Conservation (phyloP, 768 basidiomycete species). For the Austroboletus eburneus region DNA sequence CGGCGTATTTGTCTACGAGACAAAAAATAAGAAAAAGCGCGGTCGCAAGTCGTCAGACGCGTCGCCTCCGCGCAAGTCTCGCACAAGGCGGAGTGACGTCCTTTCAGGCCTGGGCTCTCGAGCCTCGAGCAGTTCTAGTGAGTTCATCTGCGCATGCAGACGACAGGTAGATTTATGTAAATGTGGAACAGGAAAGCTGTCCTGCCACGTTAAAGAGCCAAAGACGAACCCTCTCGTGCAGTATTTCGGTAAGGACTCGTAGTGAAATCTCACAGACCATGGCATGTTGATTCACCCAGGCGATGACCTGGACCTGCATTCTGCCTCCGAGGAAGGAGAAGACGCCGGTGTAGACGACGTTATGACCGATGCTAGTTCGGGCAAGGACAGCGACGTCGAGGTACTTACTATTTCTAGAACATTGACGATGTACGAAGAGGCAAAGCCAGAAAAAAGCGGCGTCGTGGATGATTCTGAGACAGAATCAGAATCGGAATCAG, state of each 20-base stretch:
- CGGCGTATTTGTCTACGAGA: slow-evolving; percentile 27
- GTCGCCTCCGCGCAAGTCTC: slow-evolving; percentile 16
- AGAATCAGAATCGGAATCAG: slow-evolving; percentile 32
- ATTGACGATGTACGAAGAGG: slow-evolving; percentile 11
- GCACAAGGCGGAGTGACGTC: slow-evolving; percentile 10
- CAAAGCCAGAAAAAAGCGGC: too few species aligned
- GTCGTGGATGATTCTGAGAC: slow-evolving; percentile 32
- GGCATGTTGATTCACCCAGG: slow-evolving; percentile 22
- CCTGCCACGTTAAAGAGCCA: neutral
- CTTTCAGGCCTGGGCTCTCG: slow-evolving; percentile 1
- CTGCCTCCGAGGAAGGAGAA: slow-evolving; percentile 44
- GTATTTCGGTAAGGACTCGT: slow-evolving; percentile 41
- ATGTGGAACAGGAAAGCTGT: slow-evolving; percentile 1
- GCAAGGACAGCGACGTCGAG: slow-evolving; percentile 24
- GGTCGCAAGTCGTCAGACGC: slow-evolving; percentile 11
- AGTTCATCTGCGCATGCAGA: neutral
- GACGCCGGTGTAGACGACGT: slow-evolving; percentile 18
- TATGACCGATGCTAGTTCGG: slow-evolving; percentile 13
- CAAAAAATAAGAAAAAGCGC: slow-evolving; percentile 20
- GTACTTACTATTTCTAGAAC: slow-evolving; percentile 23
- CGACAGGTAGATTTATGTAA: neutral
- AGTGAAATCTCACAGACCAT: neutral
- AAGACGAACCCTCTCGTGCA: slow-evolving; percentile 42
- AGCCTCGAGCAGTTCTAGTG: slow-evolving; percentile 11
- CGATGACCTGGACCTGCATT: slow-evolving; percentile 45